Evolutionary conservation across 2,329 filamentous ascomycete species (phyloP), one percentile per base, ranked within the genome.

Genomic region (Dothistroma septosporum): DNA sequence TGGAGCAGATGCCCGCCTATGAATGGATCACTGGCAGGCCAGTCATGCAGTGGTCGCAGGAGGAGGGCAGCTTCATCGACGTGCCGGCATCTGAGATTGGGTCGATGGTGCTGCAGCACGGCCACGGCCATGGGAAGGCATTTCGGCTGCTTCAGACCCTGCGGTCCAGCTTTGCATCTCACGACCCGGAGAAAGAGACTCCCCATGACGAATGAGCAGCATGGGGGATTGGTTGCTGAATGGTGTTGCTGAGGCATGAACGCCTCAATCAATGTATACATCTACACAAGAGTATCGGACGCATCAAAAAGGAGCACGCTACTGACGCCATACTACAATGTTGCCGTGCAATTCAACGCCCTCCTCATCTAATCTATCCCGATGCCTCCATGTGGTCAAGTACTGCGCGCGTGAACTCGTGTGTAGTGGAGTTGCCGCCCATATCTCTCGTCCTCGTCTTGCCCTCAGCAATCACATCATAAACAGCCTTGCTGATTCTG

Each of bases 391-490:
- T 96, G 85, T 94, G 91, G 82, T 92, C 86, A 74, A 99, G 84
- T 74, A 99, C 90, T 72, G 94, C 92, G 73, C 88, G 85, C 73
- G 94, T 97, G 82, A 97, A 99, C 78, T 97, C 87, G 79, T 97
- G 87, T 66, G 93, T 99, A 72, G 89, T 91, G 74, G 86, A 86
- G 68, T 87, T 81, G 76, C 94, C 94, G 75, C 93, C 93, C 94
- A 99, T 97, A 76, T 99, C 94, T 73, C 89, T 88, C 67, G 94
- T 99, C 77, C 92, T 88, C 74, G 86, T 83, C 80, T 91, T 88
- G 76, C 92, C 92, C 75, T 97, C 91, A 70, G 89, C 88, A 76
- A 99, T 97, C 61, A 88, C 86, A 75, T 87, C 85, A 75, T 89
- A 88, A 52, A 89, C 85, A 69, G 89, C 88, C 84, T 93, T 93